Conservation (phyloP, 2,329 filamentous ascomycete genomes). For the Aspergillus fumigatus region DNA sequence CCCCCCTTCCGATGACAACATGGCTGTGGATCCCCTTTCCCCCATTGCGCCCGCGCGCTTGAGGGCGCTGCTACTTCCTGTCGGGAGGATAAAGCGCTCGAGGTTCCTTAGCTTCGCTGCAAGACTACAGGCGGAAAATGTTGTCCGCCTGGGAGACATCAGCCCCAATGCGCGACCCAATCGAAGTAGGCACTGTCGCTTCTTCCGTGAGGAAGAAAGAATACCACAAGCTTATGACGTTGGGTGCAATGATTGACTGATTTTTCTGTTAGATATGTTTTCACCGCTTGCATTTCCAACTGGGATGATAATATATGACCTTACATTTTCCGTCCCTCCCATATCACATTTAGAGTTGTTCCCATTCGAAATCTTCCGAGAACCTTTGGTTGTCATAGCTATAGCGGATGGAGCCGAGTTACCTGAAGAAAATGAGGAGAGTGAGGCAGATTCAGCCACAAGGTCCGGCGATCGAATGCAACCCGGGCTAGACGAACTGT, state of each 20-base stretch:
- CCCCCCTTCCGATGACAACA: constrained; percentile 52
- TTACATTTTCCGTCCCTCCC: constrained; percentile 75
- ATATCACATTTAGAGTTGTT: constrained; percentile 72
- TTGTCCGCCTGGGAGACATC: constrained; percentile 80
- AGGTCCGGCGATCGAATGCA: constrained; percentile 27
- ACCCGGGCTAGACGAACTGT: constrained; percentile 36
- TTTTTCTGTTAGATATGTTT: constrained; percentile 69
- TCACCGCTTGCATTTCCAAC: constrained; percentile 82
- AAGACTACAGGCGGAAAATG: constrained; percentile 71
- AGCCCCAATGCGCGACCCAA: constrained; percentile 79
- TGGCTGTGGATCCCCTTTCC: constrained; percentile 84
- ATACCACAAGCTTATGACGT: neutral
- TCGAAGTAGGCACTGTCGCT: constrained; percentile 61
- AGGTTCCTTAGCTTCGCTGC: constrained; percentile 75
- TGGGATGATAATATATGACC: constrained; percentile 82
- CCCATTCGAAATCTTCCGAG: constrained; percentile 86
- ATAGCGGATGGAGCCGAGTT: constrained; percentile 77
- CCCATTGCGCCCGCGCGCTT: constrained; percentile 89
- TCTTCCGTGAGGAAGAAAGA: neutral
- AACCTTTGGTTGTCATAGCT: constrained; percentile 77
- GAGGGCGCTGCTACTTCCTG: constrained; percentile 77
- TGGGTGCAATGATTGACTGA: constrained; percentile 18
- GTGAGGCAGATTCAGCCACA: constrained; percentile 9
- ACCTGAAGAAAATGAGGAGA: constrained; percentile 25
- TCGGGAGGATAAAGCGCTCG: constrained; percentile 78